Percentiles rank a stretch among this genome's conserved stretches.
Conservation (phyloP, 331 rosid species). For the Rhamnella rubrinervis region DNA sequence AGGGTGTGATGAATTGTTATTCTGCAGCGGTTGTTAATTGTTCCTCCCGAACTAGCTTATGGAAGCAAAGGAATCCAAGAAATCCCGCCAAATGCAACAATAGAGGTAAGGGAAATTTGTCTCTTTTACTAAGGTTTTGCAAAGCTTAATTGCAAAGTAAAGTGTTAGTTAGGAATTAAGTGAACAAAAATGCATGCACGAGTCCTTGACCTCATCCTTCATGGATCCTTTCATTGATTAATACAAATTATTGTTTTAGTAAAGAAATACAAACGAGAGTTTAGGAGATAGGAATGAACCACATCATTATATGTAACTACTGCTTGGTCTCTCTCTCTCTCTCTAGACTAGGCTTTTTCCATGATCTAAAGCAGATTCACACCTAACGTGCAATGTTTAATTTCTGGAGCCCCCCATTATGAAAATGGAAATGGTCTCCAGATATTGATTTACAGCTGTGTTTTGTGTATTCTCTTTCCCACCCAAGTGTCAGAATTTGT, state of each 20-base stretch:
- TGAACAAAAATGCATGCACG: too few species aligned
- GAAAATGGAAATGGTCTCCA: not conserved
- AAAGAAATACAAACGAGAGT: too few species aligned
- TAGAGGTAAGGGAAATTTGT: conserved; percentile 52
- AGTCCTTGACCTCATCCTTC: too few species aligned
- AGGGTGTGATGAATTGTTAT: conserved; percentile 26
- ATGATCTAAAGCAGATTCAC: not conserved
- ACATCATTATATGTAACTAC: too few species aligned
- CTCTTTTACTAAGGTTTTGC: too few species aligned
- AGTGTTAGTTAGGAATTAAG: too few species aligned
- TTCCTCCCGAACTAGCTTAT: conserved; percentile 89
- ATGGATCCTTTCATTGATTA: too few species aligned
- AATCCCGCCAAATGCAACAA: conserved; percentile 94
- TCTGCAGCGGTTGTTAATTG: conserved; percentile 67
- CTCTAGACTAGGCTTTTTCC: not conserved
- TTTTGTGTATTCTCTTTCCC: not conserved
- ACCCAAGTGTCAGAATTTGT: not conserved
- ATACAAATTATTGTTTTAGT: too few species aligned
- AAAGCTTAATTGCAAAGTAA: too few species aligned
- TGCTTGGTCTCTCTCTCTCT: conserved; percentile 1
- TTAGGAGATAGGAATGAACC: too few species aligned
- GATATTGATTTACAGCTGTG: not conserved
- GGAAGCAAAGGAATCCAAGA: conserved; percentile 89
- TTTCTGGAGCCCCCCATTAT: conserved; percentile 1
- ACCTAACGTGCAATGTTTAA: not conserved